Evolutionary conservation across 331 rosid species (phyloP).

Genomic region (Phaseolus coccineus): DNA sequence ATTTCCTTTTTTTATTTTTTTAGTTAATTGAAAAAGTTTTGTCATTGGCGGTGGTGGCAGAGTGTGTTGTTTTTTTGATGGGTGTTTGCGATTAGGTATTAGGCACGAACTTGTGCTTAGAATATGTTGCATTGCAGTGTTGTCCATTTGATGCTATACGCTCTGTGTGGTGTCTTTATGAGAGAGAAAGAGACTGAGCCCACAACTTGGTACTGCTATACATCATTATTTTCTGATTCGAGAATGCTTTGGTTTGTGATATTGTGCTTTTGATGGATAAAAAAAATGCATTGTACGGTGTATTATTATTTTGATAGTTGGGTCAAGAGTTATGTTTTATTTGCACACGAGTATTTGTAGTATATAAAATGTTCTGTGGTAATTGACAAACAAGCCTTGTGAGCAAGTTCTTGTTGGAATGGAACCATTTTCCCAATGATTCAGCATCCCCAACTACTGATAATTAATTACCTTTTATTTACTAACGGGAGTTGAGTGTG

Average conservation of each 20-base stretch:
- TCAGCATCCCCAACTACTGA: neutral
- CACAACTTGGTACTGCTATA: slow-evolving; percentile 11
- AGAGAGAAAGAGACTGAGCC: neutral
- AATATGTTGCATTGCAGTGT: slow-evolving; percentile 13
- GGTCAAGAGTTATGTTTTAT: slow-evolving; percentile 26
- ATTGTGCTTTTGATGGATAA: slow-evolving; percentile 1
- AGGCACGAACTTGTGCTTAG: slow-evolving; percentile 13
- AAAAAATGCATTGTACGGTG: neutral
- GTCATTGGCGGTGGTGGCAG: slow-evolving; percentile 8
- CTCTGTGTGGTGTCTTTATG: neutral
- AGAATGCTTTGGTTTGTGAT: slow-evolving; percentile 9
- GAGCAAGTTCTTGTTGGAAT: neutral
- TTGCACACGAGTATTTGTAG: neutral
- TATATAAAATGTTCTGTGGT: slow-evolving; percentile 6
- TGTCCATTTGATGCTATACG: neutral
- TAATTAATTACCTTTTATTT: neutral
- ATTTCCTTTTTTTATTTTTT: neutral
- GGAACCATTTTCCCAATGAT: neutral
- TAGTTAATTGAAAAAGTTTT: neutral
- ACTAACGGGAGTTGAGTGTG: neutral
- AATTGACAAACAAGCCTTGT: neutral
- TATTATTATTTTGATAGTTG: slow-evolving; percentile 13
- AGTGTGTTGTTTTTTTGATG: slow-evolving; percentile 26
- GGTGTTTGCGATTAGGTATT: slow-evolving; percentile 7
- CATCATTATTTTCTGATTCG: slow-evolving; percentile 24